Evolutionary conservation across 192 early-diverging fungal genomes (phyloP), one percentile per base, ranked within the genome.

Genomic region (Pilaira anomala): DNA sequence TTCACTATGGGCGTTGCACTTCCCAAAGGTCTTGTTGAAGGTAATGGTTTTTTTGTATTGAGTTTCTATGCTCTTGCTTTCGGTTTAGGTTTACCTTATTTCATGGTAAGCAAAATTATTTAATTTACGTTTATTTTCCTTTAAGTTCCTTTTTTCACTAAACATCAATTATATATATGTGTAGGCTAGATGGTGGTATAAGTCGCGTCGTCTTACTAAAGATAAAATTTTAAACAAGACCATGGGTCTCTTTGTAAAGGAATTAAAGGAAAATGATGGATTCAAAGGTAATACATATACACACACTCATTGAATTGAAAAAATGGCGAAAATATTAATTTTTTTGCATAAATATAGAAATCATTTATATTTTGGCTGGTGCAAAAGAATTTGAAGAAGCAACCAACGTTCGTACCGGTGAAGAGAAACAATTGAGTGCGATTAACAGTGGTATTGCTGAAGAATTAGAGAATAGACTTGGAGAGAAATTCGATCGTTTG

Each of bases 171-270:
- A n/a, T n/a, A n/a, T 42, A 4, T 33, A 28, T 60, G 14, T 52
- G 21, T 22, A 85, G 84, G 93, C 91, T 13, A 82, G 82, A 60
- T 97, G 95, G 97, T 99, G 97, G 97, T 90, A 93, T 76, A 84
- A 84, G 55, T 91, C 92, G 48, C 92, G 89, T 65, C 75, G 86
- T 63, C 86, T 86, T 60, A 96, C 92, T 73, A 96, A 94, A 70
- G 91, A 97, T 66, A 86, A 84, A 63, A 92, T 99, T 62, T 78
- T 93, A 36, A 89, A 93, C 60, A 80, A 72, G 48, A 92, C 95
- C 12, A 99, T 99, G 95, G 89, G 81, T 33, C 71, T 73, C 7
- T 97, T 93, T 79, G 97, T 96, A 73, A 92, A 90, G 69, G 90
- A 93, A 49, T 72, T 97, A 61, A 92, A 88, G 55, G 92, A 95